phyloP scores from a whole-genome alignment of 2,329 filamentous ascomycete genomes.

The Diaporthe caulivora region DNA sequence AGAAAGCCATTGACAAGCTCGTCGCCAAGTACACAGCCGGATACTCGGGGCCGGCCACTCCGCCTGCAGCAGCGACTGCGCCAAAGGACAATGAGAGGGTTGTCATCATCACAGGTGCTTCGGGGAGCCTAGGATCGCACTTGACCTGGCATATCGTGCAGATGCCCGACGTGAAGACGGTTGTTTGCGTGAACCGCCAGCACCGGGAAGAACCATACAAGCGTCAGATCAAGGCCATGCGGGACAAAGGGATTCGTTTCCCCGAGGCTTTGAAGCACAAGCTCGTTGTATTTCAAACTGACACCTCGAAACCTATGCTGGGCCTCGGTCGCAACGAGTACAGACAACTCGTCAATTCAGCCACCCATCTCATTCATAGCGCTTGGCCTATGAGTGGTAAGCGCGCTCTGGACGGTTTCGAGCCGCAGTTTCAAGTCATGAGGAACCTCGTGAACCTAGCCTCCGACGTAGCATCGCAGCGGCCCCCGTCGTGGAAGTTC shows the following conservation, averaged over 20 bases:
- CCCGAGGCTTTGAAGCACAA: conserved; percentile 47
- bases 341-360: conserved; percentile 45
- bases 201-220: conserved; percentile 47
- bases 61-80: neutral
- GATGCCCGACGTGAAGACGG: conserved; percentile 44
- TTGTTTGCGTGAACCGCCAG: conserved; percentile 61
- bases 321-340: conserved; percentile 57
- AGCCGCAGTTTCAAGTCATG: conserved; percentile 59
- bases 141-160: conserved; percentile 47
- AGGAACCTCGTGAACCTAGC: conserved; percentile 61
- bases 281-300: conserved; percentile 54
- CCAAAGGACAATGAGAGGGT: neutral
- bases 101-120: conserved; percentile 54
- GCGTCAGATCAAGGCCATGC: conserved; percentile 1
- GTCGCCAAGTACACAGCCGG: conserved; percentile 45
- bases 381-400: conserved; percentile 64
- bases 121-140: conserved; percentile 54
- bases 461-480: conserved; percentile 9
- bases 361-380: conserved; percentile 45
- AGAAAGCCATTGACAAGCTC: conserved; percentile 5
- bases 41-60: neutral
- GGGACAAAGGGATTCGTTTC: conserved; percentile 40
- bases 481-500: conserved; percentile 51
- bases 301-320: conserved; percentile 55
- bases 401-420: conserved; percentile 53